Evolutionary conservation across 2,329 filamentous ascomycete genomes (phyloP).

Genomic region (Metarhizium robertsii): DNA sequence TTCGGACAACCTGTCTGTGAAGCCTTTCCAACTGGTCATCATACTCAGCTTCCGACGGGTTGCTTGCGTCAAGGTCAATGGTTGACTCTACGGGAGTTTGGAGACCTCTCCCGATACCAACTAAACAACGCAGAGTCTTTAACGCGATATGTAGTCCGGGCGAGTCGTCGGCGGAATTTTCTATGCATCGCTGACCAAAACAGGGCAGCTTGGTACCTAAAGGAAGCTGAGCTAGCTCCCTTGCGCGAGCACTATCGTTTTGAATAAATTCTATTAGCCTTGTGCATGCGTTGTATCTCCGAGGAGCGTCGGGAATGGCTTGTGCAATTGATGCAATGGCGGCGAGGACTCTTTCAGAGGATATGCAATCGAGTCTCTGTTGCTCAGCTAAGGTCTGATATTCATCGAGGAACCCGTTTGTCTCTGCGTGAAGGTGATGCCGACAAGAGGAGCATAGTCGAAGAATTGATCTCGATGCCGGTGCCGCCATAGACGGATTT

Average conservation of each 20-base stretch:
- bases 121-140: conserved; percentile 56
- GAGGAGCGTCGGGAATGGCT: conserved; percentile 50
- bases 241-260: conserved; percentile 35
- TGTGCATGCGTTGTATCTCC: conserved; percentile 44
- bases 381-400: conserved; percentile 55
- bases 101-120: conserved; percentile 61
- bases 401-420: conserved; percentile 59
- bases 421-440: conserved; percentile 55
- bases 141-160: conserved; percentile 38
- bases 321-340: conserved; percentile 70
- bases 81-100: conserved; percentile 58
- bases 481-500: conserved; percentile 51
- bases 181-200: conserved; percentile 15
- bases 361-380: conserved; percentile 49
- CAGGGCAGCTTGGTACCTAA: conserved; percentile 12
- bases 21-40: conserved; percentile 19
- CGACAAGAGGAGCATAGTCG: conserved; percentile 70
- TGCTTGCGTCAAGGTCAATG: conserved; percentile 55
- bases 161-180: conserved; percentile 29
- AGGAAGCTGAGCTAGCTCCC: conserved; percentile 11
- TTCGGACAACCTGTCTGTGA: conserved; percentile 37
- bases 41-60: not conserved
- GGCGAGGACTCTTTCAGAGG: conserved; percentile 64
- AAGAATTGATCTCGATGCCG: conserved; percentile 65
- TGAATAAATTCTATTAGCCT: conserved; percentile 54